These are phyloP conservation scores for Talaromyces sp. DNA, from an alignment of 2,329 filamentous ascomycete species.

Conservation along the genomic window DNA sequence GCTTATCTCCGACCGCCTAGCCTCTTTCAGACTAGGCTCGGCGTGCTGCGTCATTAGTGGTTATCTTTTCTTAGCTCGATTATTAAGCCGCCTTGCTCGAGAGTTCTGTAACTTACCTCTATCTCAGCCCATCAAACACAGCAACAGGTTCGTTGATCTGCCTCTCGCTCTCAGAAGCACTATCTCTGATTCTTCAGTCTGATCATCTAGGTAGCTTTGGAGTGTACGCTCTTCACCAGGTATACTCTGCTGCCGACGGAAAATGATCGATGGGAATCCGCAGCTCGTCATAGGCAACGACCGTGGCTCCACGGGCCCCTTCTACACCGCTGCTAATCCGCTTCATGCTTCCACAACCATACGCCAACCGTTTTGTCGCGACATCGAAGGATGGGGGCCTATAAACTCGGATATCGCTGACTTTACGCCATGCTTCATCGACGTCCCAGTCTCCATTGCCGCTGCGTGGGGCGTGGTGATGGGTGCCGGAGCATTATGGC, in stretches of 20 bases:
- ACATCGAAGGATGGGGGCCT: conserved; percentile 92
- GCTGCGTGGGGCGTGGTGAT: conserved; percentile 75
- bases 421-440: conserved; percentile 96
- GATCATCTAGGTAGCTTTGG: background rate
- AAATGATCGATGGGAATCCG: conserved; percentile 28
- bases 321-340: conserved; percentile 22
- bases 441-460: conserved; percentile 79
- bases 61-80: background rate
- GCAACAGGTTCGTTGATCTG: background rate
- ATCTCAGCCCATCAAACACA: background rate
- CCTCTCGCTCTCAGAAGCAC: background rate
- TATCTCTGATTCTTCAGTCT: background rate
- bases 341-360: conserved; percentile 26
- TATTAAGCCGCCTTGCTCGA: conserved; percentile 4
- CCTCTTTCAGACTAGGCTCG: background rate
- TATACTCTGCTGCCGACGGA: conserved; percentile 23
- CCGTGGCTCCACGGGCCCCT: conserved; percentile 19
- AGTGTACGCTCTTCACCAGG: conserved; percentile 3
- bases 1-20: conserved; percentile 16
- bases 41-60: background rate
- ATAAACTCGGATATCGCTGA: conserved; percentile 84
- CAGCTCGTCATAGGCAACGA: conserved; percentile 27
- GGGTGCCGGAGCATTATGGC: conserved; percentile 76
- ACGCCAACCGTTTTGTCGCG: conserved; percentile 75
- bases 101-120: background rate